Conservation (phyloP, 2,329 filamentous ascomycete species). For the Aspergillus sp. region DNA sequence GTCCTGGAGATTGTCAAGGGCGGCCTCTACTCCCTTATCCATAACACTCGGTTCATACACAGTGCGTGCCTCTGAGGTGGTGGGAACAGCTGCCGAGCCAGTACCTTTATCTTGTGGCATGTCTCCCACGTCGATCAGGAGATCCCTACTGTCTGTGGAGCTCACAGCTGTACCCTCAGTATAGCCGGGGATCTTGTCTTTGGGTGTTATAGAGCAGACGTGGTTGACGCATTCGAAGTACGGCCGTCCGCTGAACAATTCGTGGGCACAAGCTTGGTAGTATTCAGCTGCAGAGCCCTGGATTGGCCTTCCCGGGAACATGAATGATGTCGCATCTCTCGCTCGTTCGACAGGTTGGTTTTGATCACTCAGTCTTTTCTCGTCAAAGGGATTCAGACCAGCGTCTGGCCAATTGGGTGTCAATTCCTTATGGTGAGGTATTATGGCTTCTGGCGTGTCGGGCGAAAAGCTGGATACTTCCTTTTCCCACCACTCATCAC, state of each 20-base stretch:
- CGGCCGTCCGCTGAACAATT: conserved; percentile 42
- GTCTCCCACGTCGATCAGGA: conserved; percentile 27
- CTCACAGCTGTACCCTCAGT: background rate
- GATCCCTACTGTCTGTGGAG: background rate
- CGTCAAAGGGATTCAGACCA: conserved; percentile 19
- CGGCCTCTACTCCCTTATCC: background rate
- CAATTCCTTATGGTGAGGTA: conserved; percentile 14
- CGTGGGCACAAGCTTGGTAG: conserved; percentile 49
- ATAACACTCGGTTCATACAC: conserved; percentile 6
- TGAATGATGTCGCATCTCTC: conserved; percentile 18
- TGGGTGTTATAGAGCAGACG: conserved; percentile 41
- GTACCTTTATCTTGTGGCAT: conserved; percentile 5
- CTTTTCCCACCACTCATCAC: conserved; percentile 33
- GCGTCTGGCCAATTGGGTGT: conserved; percentile 23
- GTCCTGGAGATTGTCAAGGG: background rate
- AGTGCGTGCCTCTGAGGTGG: conserved; percentile 6
- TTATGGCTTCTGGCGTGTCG: conserved; percentile 30
- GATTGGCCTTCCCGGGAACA: conserved; percentile 28
- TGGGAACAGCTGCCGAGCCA: background rate
- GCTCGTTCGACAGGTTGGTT: conserved; percentile 2
- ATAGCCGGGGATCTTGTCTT: conserved; percentile 20
- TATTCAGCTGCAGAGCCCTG: conserved; percentile 44
- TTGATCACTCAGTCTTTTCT: conserved; percentile 13
- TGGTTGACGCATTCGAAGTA: conserved; percentile 50
- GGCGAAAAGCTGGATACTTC: conserved; percentile 33